Percentiles rank a stretch among this genome's conserved stretches.
phyloP scores from a whole-genome alignment of 129 eudicot species.

The Silybum marianum region DNA sequence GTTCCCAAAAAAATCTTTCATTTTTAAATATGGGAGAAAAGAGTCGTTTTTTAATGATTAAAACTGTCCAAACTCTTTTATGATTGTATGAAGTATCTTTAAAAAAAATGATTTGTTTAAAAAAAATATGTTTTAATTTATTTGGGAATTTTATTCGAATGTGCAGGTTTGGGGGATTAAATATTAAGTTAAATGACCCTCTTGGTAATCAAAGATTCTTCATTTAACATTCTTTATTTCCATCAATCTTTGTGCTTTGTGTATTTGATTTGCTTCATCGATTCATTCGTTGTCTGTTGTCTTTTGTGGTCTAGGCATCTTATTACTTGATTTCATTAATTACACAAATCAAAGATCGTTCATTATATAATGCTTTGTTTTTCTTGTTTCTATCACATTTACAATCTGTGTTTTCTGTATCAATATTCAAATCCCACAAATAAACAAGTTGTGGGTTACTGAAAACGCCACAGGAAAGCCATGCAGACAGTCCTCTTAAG shows the following conservation, averaged over 20 bases:
- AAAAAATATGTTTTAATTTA: neutral
- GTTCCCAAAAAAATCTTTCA: neutral
- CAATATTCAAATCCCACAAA: neutral
- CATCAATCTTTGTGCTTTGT: slow-evolving; percentile 28
- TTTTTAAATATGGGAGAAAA: neutral
- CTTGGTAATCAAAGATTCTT: slow-evolving; percentile 34
- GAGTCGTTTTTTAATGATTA: slow-evolving; percentile 24
- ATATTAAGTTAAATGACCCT: slow-evolving; percentile 12
- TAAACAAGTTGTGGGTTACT: neutral
- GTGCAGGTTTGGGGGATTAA: slow-evolving; percentile 28
- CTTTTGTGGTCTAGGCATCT: slow-evolving; percentile 46
- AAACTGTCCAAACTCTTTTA: slow-evolving; percentile 15
- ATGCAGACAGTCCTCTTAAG: neutral
- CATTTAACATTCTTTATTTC: slow-evolving; percentile 21
- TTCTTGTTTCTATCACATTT: slow-evolving; percentile 14
- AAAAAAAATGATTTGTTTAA: neutral
- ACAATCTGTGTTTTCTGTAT: slow-evolving; percentile 8
- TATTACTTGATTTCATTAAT: slow-evolving; percentile 30
- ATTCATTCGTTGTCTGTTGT: slow-evolving; percentile 35
- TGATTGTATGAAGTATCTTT: slow-evolving; percentile 14
- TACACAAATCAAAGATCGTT: slow-evolving; percentile 36
- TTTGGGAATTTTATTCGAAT: slow-evolving; percentile 28
- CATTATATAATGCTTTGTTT: slow-evolving; percentile 10
- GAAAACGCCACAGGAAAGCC: neutral
- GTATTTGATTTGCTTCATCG: slow-evolving; percentile 21